These are phyloP conservation scores for Thermomyces lanuginosus DNA, from an alignment of 2,329 filamentous ascomycete genomes.

Conservation along the genomic window DNA sequence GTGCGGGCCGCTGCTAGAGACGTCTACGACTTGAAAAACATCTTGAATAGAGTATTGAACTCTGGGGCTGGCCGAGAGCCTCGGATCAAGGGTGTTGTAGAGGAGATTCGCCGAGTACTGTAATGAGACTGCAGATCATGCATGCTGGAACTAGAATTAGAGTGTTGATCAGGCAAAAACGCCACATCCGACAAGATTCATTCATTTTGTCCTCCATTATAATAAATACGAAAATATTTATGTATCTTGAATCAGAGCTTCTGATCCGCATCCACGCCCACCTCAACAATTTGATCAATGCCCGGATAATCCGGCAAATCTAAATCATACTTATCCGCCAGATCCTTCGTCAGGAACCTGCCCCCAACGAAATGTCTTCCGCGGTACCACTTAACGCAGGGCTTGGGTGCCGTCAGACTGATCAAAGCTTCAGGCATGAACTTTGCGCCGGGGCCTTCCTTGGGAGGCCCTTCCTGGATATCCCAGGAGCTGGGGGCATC, in stretches of 20 bases:
- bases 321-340: slow-evolving; percentile 74
- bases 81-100: slow-evolving; percentile 42
- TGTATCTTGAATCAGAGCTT: slow-evolving; percentile 12
- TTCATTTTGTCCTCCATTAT: slow-evolving; percentile 1
- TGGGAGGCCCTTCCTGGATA: slow-evolving; percentile 70
- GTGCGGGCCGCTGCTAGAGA: slow-evolving; percentile 43
- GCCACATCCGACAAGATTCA: slow-evolving; percentile 1
- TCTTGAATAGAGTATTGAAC: slow-evolving; percentile 32
- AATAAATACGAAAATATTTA: not conserved
- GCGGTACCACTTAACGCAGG: slow-evolving; percentile 64
- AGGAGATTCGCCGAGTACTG: slow-evolving; percentile 39
- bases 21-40: slow-evolving; percentile 36
- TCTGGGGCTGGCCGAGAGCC: slow-evolving; percentile 40
- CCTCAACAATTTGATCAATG: slow-evolving; percentile 76
- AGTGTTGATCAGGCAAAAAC: slow-evolving; percentile 3
- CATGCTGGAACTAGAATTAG: not conserved
- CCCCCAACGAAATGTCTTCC: slow-evolving; percentile 88
- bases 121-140: slow-evolving; percentile 3
- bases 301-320: slow-evolving; percentile 71
- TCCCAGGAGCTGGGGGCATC: slow-evolving; percentile 93
- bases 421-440: slow-evolving; percentile 72
- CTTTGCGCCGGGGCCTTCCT: slow-evolving; percentile 55
- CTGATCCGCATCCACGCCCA: slow-evolving; percentile 30
- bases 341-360: slow-evolving; percentile 61
- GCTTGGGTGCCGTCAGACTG: slow-evolving; percentile 86